These are phyloP conservation scores for Camelina neglecta DNA, from an alignment of 345 rosid species.

Conservation along the genomic window DNA sequence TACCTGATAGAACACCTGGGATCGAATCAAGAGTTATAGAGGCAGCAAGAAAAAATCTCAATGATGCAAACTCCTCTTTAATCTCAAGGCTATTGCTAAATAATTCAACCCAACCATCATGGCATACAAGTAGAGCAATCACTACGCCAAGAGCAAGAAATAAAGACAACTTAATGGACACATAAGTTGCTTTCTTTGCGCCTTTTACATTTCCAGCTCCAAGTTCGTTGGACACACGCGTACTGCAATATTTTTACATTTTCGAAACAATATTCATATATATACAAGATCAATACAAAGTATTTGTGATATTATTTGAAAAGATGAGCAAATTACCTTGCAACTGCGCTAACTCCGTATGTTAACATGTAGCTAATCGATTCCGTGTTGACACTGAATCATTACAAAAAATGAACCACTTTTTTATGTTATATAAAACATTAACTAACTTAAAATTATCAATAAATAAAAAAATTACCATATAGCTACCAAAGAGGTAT, in stretches of 20 bases:
- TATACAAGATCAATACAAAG: not conserved
- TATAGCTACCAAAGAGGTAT: slow-evolving; percentile 74
- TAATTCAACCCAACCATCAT: slow-evolving; percentile 63
- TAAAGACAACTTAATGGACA: slow-evolving; percentile 58
- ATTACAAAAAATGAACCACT: not conserved
- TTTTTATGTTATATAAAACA: not conserved
- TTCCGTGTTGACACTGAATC: slow-evolving; percentile 63
- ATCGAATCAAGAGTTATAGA: slow-evolving; percentile 63
- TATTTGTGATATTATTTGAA: not conserved
- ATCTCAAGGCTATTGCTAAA: slow-evolving; percentile 57
- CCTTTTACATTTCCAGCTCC: slow-evolving; percentile 60
- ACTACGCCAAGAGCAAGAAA: slow-evolving; percentile 57
- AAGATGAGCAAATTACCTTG: slow-evolving; percentile 56
- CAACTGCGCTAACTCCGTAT: slow-evolving; percentile 80
- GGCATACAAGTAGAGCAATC: slow-evolving; percentile 53
- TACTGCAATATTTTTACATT: slow-evolving; percentile 48
- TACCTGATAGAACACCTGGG: slow-evolving; percentile 74
- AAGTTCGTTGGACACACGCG: slow-evolving; percentile 81
- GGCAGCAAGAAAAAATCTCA: slow-evolving; percentile 62
- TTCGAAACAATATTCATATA: not conserved
- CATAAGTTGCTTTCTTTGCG: slow-evolving; percentile 60
- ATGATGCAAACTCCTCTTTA: slow-evolving; percentile 51
- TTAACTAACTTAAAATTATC: not conserved
- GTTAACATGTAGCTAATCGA: slow-evolving; percentile 64
- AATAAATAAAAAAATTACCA: slow-evolving; percentile 46